Evolutionary conservation across 2,329 filamentous ascomycete species (phyloP).

Genomic region (Acrocalymma vagum): DNA sequence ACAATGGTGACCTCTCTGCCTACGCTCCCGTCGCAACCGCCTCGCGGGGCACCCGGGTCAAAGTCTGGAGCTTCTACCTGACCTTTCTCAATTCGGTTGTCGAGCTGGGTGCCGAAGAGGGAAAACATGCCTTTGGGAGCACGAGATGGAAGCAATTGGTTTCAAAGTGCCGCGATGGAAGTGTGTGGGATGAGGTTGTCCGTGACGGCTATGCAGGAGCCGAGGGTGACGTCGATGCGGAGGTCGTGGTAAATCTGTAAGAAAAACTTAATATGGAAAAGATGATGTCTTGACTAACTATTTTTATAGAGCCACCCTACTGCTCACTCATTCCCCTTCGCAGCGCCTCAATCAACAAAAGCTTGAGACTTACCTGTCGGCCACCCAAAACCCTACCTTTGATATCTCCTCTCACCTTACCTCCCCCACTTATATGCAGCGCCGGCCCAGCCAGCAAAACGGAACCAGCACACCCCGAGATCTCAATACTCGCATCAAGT

Average conservation of each 20-base stretch:
- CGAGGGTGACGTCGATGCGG: conserved; percentile 91
- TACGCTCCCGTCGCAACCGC: conserved; percentile 80
- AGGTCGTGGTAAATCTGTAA: conserved; percentile 90
- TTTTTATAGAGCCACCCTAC: conserved; percentile 77
- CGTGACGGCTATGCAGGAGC: conserved; percentile 85
- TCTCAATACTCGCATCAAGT: conserved; percentile 84
- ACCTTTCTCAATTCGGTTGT: conserved; percentile 91
- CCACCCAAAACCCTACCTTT: conserved; percentile 75
- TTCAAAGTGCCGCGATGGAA: conserved; percentile 84
- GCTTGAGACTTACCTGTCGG: conserved; percentile 87
- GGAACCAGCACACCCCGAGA: conserved; percentile 86
- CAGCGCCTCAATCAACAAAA: conserved; percentile 86
- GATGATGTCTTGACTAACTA: conserved; percentile 8
- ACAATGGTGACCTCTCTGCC: conserved; percentile 31
- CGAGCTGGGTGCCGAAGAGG: conserved; percentile 88
- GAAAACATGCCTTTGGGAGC: conserved; percentile 85
- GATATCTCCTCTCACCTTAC: conserved; percentile 73
- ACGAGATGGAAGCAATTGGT: conserved; percentile 86
- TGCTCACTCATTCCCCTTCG: conserved; percentile 87
- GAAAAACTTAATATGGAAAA: conserved; percentile 31
- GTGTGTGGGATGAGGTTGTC: conserved; percentile 94
- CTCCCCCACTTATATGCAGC: conserved; percentile 46
- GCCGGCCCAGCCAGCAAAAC: conserved; percentile 49
- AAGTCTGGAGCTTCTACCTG: conserved; percentile 97
- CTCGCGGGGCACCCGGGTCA: conserved; percentile 84